Evolutionary conservation across 169 alveolate genomes (phyloP).

Genomic region (Pseudocohnilembus persalinus): DNA sequence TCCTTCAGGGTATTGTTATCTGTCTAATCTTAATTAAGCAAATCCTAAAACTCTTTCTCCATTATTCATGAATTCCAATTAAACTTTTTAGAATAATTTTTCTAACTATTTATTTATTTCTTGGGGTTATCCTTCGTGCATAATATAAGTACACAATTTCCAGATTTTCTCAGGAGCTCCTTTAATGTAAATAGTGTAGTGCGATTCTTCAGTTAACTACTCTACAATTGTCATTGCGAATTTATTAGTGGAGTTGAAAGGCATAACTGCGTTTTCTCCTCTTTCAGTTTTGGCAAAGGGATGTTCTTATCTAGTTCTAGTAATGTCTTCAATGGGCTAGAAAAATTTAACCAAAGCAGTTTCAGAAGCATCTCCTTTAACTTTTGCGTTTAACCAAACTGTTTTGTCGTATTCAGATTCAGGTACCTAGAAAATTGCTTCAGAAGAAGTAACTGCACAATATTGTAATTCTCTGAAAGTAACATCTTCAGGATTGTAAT

Average conservation of each 20-base stretch:
- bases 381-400: slow-evolving; percentile 19
- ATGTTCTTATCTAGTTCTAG: slow-evolving; percentile 30
- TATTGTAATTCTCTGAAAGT: slow-evolving; percentile 36
- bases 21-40: slow-evolving; percentile 48
- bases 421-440: slow-evolving; percentile 33
- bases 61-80: slow-evolving; percentile 40
- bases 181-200: slow-evolving; percentile 36
- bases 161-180: slow-evolving; percentile 64
- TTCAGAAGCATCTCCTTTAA: slow-evolving; percentile 84
- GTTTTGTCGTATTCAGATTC: slow-evolving; percentile 6
- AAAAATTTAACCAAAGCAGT: slow-evolving; percentile 82
- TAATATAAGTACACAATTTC: slow-evolving; percentile 28
- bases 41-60: slow-evolving; percentile 68
- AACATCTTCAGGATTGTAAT: slow-evolving; percentile 26
- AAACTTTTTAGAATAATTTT: slow-evolving; percentile 32
- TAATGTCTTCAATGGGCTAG: slow-evolving; percentile 58
- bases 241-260: slow-evolving; percentile 39
- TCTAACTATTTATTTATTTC: slow-evolving; percentile 21
- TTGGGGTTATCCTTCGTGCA: slow-evolving; percentile 12
- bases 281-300: neutral
- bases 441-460: slow-evolving; percentile 38
- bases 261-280: slow-evolving; percentile 27
- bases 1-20: slow-evolving; percentile 17
- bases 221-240: slow-evolving; percentile 27
- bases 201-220: neutral